Conservation (phyloP, 768 basidiomycete genomes). For the Lactarius psammicola region DNA sequence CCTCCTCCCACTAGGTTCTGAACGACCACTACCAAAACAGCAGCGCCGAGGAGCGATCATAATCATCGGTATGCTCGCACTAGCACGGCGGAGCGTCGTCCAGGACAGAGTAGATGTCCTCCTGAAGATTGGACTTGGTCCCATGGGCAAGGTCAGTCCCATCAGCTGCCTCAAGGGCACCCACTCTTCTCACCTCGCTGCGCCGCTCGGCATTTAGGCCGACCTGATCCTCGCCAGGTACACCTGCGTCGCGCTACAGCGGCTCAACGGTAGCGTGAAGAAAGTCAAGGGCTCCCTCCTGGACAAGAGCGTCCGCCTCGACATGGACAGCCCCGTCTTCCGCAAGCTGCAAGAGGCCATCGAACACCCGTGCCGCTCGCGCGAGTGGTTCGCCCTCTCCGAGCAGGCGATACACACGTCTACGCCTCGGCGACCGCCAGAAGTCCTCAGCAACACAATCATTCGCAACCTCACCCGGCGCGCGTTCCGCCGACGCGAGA, state of each 20-base stretch:
- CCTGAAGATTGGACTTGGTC: conserved; percentile 83
- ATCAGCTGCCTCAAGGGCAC: neutral
- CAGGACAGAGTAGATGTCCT: conserved; percentile 81
- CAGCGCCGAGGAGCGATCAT: conserved; percentile 96
- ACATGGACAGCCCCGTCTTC: conserved; percentile 88
- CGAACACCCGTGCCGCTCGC: conserved; percentile 73
- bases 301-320: conserved; percentile 81
- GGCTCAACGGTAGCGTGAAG: conserved; percentile 91
- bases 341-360: conserved; percentile 77
- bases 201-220: conserved; percentile 58
- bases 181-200: conserved; percentile 1
- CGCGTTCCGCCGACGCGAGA: conserved; percentile 49
- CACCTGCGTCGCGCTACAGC: conserved; percentile 89
- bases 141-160: conserved; percentile 67
- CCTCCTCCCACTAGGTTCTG: conserved; percentile 53
- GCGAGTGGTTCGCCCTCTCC: conserved; percentile 95
- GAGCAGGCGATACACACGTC: conserved; percentile 96
- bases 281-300: conserved; percentile 95
- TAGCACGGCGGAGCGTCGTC: conserved; percentile 76
- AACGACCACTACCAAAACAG: conserved; percentile 67
- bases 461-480: conserved; percentile 77
- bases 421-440: conserved; percentile 95
- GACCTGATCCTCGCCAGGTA: conserved; percentile 91
- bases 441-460: conserved; percentile 72
- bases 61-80: conserved; percentile 94